A percentile compares a stretch with the other conserved stretches of the same genome.
These are phyloP conservation scores for Exophiala bonariae DNA, from an alignment of 2,329 filamentous ascomycete genomes.

Conservation along the genomic window DNA sequence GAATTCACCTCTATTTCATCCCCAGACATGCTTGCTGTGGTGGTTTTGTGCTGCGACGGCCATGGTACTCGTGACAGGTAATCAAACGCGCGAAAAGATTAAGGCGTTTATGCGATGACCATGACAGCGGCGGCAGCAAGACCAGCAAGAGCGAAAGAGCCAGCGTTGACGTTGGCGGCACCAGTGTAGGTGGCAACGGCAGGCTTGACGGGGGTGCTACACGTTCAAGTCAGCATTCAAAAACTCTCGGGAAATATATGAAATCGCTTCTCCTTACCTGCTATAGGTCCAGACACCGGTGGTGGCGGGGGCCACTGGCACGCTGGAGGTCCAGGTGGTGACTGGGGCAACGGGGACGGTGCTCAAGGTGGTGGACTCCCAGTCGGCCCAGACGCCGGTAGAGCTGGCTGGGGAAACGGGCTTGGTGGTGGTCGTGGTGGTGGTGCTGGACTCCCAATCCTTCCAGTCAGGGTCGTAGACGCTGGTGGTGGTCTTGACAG, in stretches of 20 bases:
- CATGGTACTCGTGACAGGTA: slow-evolving; percentile 24
- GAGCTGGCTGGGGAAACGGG: slow-evolving; percentile 1
- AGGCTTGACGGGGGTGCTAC: slow-evolving; percentile 16
- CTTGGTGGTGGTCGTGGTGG: slow-evolving; percentile 8
- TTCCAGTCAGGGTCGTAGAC: slow-evolving; percentile 2
- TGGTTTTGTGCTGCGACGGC: slow-evolving; percentile 17
- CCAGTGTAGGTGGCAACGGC: slow-evolving; percentile 31
- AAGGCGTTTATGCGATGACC: slow-evolving; percentile 32
- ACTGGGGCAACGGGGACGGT: slow-evolving; percentile 12
- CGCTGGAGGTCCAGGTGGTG: slow-evolving; percentile 5
- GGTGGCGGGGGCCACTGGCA: slow-evolving; percentile 11
- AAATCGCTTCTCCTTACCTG: slow-evolving; percentile 19
- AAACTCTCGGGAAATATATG: neutral
- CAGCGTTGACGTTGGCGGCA: slow-evolving; percentile 32
- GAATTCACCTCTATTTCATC: slow-evolving; percentile 8
- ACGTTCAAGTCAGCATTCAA: neutral
- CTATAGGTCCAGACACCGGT: slow-evolving; percentile 17
- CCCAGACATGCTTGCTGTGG: slow-evolving; percentile 23
- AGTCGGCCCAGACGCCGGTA: slow-evolving; percentile 8
- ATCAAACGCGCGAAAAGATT: slow-evolving; percentile 12
- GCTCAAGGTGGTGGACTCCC: slow-evolving; percentile 9
- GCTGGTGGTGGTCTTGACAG: neutral
- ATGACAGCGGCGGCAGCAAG: slow-evolving; percentile 32
- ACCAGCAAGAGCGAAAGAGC: slow-evolving; percentile 32
- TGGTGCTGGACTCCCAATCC: slow-evolving; percentile 10